Evolutionary conservation across 1,139 yeast species (phyloP).

Genomic region (Yarrowia galli): DNA sequence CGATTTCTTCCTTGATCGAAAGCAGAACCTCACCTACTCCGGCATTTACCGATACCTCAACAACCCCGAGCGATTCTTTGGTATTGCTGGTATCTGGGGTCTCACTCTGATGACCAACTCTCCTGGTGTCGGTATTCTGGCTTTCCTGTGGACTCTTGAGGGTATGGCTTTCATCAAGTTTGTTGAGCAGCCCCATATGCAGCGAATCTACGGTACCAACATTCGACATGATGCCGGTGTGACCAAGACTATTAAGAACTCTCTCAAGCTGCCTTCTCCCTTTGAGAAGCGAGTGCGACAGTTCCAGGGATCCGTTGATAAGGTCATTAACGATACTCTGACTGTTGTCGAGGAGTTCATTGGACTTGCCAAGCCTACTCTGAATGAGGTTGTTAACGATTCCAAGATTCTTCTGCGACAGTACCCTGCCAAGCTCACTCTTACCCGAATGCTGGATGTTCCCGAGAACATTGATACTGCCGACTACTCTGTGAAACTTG

Average conservation of each 20-base stretch:
- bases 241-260: slow-evolving; percentile 63
- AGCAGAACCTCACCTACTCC: slow-evolving; percentile 65
- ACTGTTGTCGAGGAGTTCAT: slow-evolving; percentile 50
- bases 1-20: slow-evolving; percentile 71
- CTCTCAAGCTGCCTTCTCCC: slow-evolving; percentile 47
- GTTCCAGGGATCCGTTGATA: slow-evolving; percentile 52
- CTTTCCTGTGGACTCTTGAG: slow-evolving; percentile 72
- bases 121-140: slow-evolving; percentile 61
- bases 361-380: slow-evolving; percentile 48
- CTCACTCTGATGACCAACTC: slow-evolving; percentile 69
- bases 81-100: slow-evolving; percentile 88
- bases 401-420: slow-evolving; percentile 50
- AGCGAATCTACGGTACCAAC: slow-evolving; percentile 74
- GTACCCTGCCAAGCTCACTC: slow-evolving; percentile 52
- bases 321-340: slow-evolving; percentile 51
- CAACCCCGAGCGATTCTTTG: slow-evolving; percentile 84
- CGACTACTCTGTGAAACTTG: slow-evolving; percentile 44
- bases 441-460: slow-evolving; percentile 49
- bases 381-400: slow-evolving; percentile 47
- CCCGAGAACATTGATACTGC: slow-evolving; percentile 45
- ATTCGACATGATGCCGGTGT: slow-evolving; percentile 61
- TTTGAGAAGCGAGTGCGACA: slow-evolving; percentile 48
- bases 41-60: slow-evolving; percentile 86
- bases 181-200: slow-evolving; percentile 83
- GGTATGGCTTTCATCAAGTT: slow-evolving; percentile 73